phyloP scores from a whole-genome alignment of 1,284 basidiomycete species.

The Irpex sp. region DNA sequence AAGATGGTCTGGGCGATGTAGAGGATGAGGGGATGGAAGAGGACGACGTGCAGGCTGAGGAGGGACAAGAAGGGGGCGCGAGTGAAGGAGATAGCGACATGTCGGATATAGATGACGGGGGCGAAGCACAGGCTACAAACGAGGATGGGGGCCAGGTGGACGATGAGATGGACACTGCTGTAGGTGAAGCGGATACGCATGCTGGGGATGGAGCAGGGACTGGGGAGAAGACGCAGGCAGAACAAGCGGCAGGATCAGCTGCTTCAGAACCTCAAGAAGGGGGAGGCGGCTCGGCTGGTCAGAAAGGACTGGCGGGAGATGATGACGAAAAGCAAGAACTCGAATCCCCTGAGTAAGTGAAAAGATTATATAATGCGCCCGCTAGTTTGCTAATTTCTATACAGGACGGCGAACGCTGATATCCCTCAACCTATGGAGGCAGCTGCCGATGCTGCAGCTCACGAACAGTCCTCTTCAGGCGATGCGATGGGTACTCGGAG shows the following conservation, averaged over 20 bases:
- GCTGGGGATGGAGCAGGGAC: slow-evolving; percentile 25
- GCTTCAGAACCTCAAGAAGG: slow-evolving; percentile 11
- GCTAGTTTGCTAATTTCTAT: background rate
- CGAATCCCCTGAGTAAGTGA: slow-evolving; percentile 6
- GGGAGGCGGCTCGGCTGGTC: background rate
- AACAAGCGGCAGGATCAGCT: background rate
- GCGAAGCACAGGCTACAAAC: slow-evolving; percentile 13
- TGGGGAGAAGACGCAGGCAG: slow-evolving; percentile 5
- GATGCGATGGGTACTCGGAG: slow-evolving; percentile 36
- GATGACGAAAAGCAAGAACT: background rate
- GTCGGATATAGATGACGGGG: slow-evolving; percentile 21
- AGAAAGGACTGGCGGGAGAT: slow-evolving; percentile 1
- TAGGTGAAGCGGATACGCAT: slow-evolving; percentile 38
- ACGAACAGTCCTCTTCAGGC: slow-evolving; percentile 1
- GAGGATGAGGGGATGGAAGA: slow-evolving; percentile 32
- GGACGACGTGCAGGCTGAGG: slow-evolving; percentile 23
- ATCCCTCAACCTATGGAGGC: background rate
- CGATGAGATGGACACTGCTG: slow-evolving; percentile 20
- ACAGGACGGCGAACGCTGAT: slow-evolving; percentile 3
- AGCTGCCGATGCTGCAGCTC: background rate
- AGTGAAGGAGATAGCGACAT: slow-evolving; percentile 34
- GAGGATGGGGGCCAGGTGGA: slow-evolving; percentile 16
- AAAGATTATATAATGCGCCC: background rate
- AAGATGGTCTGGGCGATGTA: slow-evolving; percentile 37
- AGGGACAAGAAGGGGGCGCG: slow-evolving; percentile 23